Evolutionary conservation across 1,284 basidiomycete species (phyloP).

Genomic region (Psilocybe mexicana): DNA sequence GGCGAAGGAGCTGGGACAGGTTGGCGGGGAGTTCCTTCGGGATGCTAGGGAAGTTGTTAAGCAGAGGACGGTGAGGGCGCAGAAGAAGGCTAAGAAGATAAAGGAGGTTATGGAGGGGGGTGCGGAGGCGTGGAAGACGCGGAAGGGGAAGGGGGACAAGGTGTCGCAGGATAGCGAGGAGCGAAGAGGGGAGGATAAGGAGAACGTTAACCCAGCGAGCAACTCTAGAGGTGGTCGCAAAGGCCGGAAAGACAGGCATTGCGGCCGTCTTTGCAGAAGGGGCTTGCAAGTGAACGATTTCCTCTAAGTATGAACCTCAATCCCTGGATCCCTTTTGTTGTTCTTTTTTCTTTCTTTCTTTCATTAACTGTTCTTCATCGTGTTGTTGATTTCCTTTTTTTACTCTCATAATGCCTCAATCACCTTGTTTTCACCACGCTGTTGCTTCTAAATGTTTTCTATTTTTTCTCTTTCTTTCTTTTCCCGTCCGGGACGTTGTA

Average conservation of each 20-base stretch:
- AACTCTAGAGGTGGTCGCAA: not conserved
- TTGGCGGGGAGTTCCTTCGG: slow-evolving; percentile 32
- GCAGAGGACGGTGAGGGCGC: slow-evolving; percentile 38
- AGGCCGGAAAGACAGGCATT: not conserved
- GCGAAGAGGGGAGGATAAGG: not conserved
- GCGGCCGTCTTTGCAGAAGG: slow-evolving; percentile 1
- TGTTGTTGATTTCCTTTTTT: not conserved
- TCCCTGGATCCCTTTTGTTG: not conserved
- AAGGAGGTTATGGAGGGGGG: slow-evolving; percentile 36
- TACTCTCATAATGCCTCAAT: not conserved
- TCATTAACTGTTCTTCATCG: not conserved
- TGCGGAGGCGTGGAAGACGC: slow-evolving; percentile 37
- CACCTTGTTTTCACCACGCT: not conserved
- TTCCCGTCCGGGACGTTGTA: not conserved
- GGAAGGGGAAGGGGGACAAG: not conserved
- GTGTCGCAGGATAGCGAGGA: too few species aligned
- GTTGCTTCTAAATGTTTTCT: not conserved
- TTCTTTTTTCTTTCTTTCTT: not conserved
- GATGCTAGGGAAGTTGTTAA: slow-evolving; percentile 26
- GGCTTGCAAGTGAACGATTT: slow-evolving; percentile 6
- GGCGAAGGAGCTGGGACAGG: slow-evolving; percentile 59
- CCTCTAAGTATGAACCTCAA: not conserved
- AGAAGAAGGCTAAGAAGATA: slow-evolving; percentile 45
- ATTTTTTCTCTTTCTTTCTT: not conserved
- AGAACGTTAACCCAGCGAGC: slow-evolving; percentile 1